Conservation (phyloP, 2,329 filamentous ascomycete species). For the Didymella keratinophila region DNA sequence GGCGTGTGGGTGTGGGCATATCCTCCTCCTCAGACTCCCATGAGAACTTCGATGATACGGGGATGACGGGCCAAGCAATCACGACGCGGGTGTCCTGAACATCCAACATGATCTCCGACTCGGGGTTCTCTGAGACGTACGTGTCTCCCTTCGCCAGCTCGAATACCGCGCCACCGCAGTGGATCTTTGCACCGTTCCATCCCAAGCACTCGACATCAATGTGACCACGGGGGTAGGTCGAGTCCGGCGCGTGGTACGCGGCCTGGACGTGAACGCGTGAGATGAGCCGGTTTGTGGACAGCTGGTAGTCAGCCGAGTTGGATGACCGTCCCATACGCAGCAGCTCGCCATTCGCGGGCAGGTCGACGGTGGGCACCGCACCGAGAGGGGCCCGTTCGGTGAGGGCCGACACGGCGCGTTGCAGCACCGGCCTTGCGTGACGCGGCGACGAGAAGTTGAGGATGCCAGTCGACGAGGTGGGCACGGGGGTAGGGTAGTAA, state of each 20-base stretch:
- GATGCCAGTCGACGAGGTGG: slow-evolving; percentile 92
- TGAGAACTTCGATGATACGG: slow-evolving; percentile 57
- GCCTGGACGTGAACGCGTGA: slow-evolving; percentile 94
- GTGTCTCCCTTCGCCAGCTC: slow-evolving; percentile 87
- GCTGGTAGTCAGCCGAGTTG: slow-evolving; percentile 93
- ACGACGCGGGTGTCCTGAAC: slow-evolving; percentile 92
- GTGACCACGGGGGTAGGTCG: slow-evolving; percentile 74
- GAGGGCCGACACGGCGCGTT: slow-evolving; percentile 65
- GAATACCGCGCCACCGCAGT: slow-evolving; percentile 87
- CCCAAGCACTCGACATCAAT: slow-evolving; percentile 91
- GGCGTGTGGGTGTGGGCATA: slow-evolving; percentile 46
- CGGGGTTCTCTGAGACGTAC: slow-evolving; percentile 88
- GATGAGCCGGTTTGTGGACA: slow-evolving; percentile 89
- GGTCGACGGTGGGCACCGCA: slow-evolving; percentile 80
- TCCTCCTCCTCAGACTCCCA: slow-evolving; percentile 68
- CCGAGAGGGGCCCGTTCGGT: slow-evolving; percentile 86
- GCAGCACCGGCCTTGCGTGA: slow-evolving; percentile 59
- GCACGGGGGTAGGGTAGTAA: slow-evolving; percentile 88
- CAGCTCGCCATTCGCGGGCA: slow-evolving; percentile 81
- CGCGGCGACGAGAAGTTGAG: slow-evolving; percentile 78
- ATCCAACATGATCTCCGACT: slow-evolving; percentile 91
- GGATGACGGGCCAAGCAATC: slow-evolving; percentile 81
- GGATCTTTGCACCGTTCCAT: slow-evolving; percentile 94
- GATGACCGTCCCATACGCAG: slow-evolving; percentile 91
- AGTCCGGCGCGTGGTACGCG: slow-evolving; percentile 75